phyloP scores from a whole-genome alignment of 192 early-diverging fungal genomes.

The Fimicolochytrium jonesii region DNA sequence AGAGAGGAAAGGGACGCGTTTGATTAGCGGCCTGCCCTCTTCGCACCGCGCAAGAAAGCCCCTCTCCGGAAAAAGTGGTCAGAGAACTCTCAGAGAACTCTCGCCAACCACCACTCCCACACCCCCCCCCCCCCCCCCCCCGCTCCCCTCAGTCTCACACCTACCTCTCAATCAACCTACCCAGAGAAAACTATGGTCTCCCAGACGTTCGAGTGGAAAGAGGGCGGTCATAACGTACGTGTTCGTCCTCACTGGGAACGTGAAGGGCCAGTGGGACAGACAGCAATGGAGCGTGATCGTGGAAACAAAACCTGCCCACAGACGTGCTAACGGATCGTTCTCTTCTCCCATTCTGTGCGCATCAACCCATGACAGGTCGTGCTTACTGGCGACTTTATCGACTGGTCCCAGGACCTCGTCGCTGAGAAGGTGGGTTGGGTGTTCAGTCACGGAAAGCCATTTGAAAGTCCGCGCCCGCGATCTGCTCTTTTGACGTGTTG shows the following conservation, averaged over 20 bases:
- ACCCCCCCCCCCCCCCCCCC: too few relatives aligned
- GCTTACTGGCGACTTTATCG: conserved; percentile 48
- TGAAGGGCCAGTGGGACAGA: too few relatives aligned
- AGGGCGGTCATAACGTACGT: conserved; percentile 12
- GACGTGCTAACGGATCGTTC: neutral
- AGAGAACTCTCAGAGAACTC: too few relatives aligned
- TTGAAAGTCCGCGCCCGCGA: neutral
- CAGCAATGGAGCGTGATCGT: too few relatives aligned
- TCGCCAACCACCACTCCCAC: too few relatives aligned
- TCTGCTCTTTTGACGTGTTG: neutral
- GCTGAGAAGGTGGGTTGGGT: conserved; percentile 17
- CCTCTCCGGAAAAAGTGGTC: too few relatives aligned
- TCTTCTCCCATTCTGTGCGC: neutral
- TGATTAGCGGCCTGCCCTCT: too few relatives aligned
- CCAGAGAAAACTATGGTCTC: conserved; percentile 25
- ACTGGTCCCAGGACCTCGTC: conserved; percentile 17
- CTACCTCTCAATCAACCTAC: too few relatives aligned
- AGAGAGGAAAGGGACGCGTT: too few relatives aligned
- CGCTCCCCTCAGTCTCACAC: too few relatives aligned
- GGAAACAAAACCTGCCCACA: too few relatives aligned
- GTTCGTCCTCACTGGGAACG: neutral
- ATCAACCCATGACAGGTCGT: conserved; percentile 21
- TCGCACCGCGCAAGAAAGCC: too few relatives aligned
- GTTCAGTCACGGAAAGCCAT: neutral
- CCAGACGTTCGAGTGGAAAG: conserved; percentile 23